These are phyloP conservation scores for Endoconidiophora polonica DNA, from an alignment of 2,329 filamentous ascomycete species.

Conservation along the genomic window DNA sequence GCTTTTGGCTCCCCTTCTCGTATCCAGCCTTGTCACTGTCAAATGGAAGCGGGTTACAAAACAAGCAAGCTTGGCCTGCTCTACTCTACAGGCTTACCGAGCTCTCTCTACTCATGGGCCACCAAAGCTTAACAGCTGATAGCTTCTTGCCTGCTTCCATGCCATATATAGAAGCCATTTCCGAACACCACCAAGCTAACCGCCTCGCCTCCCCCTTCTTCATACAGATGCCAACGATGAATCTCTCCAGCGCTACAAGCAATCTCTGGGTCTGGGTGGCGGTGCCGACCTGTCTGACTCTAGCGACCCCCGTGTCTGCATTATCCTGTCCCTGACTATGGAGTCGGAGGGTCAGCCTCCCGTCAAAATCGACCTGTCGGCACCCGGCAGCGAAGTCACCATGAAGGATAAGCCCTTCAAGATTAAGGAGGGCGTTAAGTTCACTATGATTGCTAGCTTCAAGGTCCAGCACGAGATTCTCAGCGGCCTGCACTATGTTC, in stretches of 20 bases:
- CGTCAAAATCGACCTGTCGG: constrained; percentile 74
- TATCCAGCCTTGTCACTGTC: too few relatives aligned
- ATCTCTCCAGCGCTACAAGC: constrained; percentile 93
- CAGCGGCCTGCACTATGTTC: constrained; percentile 87
- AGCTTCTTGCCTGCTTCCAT: too few relatives aligned
- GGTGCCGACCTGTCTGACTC: constrained; percentile 57
- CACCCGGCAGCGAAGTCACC: constrained; percentile 52
- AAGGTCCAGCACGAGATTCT: constrained; percentile 95
- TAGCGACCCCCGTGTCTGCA: constrained; percentile 74
- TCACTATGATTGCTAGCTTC: constrained; percentile 89
- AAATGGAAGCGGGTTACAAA: too few relatives aligned
- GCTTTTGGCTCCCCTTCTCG: not conserved
- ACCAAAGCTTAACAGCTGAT: not conserved
- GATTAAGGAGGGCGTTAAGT: constrained; percentile 89
- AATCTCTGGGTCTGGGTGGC: constrained; percentile 74
- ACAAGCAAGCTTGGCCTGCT: not conserved
- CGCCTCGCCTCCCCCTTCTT: constrained; percentile 3
- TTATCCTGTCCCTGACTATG: constrained; percentile 82
- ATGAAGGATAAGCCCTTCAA: constrained; percentile 89
- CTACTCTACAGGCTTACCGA: not conserved
- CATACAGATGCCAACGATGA: constrained; percentile 56
- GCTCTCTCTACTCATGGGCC: not conserved
- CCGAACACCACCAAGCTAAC: not conserved
- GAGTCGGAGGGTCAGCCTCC: constrained; percentile 67
- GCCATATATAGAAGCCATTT: too few relatives aligned